Evolutionary conservation across 2,329 filamentous ascomycete genomes (phyloP).

Genomic region (Sporothrix phasma): DNA sequence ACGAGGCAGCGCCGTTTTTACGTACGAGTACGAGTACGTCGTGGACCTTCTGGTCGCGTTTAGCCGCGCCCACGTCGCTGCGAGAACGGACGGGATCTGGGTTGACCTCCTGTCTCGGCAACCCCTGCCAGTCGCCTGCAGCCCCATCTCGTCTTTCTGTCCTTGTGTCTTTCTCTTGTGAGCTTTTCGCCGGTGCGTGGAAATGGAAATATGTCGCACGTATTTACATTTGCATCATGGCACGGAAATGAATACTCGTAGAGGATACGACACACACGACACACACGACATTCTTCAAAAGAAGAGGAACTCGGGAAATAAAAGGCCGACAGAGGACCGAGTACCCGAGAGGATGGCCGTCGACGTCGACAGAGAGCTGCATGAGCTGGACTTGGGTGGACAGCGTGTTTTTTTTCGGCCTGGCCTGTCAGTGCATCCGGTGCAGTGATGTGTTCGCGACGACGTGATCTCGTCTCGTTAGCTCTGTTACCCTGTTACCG

Average conservation of each 20-base stretch:
- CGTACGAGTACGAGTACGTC: too few species aligned
- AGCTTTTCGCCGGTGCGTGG: too few species aligned
- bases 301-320: background rate
- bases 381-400: background rate
- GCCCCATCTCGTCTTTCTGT: background rate
- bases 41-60: background rate
- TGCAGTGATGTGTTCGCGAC: too few species aligned
- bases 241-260: too few species aligned
- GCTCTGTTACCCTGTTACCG: too few species aligned
- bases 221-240: slow-evolving; percentile 6
- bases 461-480: too few species aligned
- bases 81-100: slow-evolving; percentile 8
- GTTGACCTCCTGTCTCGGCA: background rate
- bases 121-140: background rate
- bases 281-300: background rate
- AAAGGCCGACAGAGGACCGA: background rate
- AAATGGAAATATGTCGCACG: background rate
- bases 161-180: background rate
- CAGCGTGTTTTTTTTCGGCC: background rate
- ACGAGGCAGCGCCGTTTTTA: background rate
- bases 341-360: background rate
- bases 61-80: background rate
- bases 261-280: background rate
- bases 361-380: too few species aligned
- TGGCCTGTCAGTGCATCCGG: background rate